Base-by-base conservation (phyloP, 2,329 filamentous ascomycete species). In the Madurella fahalii region DNA sequence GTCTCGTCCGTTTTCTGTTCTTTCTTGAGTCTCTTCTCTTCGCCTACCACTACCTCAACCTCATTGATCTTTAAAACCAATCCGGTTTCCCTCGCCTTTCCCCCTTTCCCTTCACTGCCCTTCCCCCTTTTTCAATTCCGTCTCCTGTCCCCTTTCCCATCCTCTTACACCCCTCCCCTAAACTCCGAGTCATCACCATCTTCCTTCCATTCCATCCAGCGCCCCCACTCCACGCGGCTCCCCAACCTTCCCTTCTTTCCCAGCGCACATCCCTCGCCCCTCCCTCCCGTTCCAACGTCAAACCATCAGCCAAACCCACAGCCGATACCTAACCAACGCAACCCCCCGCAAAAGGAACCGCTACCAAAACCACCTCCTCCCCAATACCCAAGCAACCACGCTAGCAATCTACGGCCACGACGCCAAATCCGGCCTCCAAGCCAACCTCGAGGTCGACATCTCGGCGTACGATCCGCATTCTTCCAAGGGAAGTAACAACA, bases 351-450 rank as follows among this genome's bases (percentile, higher is more conserved):
- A 20, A 25, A 59, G 58, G 83, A 79, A 84, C 64, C 72, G 71
- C 52, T 69, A 71, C 53, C 79, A 85, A 63, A 68, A 68, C 50
- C 18, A 34, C 30, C 53, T 60, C 40, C 32, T 54, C 20, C 45
- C 41, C 1, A 11, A 39, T 5, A 4, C 42, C 50, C 20, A 15
- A 1, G 50, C 64, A 46, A 58, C 31, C 9, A 81, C 76, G 40
- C 90, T 88, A 1, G 86, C 95, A 40, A 79, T 95, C 54, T 96
- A 95, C 70, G 92, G 92, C 5, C 93, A 97, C 68, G 90, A 96
- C 68, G 82, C 90, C 18, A 85, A 85, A 64, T 73, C 74, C 2
- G 91, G 90, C 0, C 78, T 95, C 25, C 63, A 64, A 47, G 49
- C 54, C 40, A 41, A 51, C 4, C 46, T 56, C 25, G 30, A 56